Evolutionary conservation across 805 yeast genomes (phyloP).

Genomic region (Wickerhamiella azymoides): DNA sequence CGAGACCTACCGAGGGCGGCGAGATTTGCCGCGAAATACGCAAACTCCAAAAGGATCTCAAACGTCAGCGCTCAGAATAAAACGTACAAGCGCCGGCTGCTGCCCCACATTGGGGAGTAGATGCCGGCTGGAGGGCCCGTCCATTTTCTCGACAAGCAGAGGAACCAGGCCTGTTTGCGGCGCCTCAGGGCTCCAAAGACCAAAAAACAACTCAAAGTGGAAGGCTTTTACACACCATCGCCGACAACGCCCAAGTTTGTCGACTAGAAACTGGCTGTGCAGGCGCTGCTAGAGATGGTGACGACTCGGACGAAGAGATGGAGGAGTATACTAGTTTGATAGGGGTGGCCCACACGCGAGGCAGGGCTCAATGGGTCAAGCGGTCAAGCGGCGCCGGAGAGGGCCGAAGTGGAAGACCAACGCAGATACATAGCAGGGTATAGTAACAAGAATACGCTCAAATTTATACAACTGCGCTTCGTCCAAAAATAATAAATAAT

Average conservation of each 20-base stretch:
- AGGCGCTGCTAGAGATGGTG: slow-evolving; percentile 54
- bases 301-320: slow-evolving; percentile 28
- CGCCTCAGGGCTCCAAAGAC: slow-evolving; percentile 63
- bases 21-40: slow-evolving; percentile 81
- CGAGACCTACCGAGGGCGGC: slow-evolving; percentile 61
- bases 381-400: too few species aligned
- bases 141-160: slow-evolving; percentile 86
- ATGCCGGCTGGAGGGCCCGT: slow-evolving; percentile 89
- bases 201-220: slow-evolving; percentile 34
- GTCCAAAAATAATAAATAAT: too few species aligned
- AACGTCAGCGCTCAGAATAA: slow-evolving; percentile 48
- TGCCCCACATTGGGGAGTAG: slow-evolving; percentile 71
- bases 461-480: too few species aligned
- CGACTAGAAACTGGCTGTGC: slow-evolving; percentile 64
- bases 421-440: too few species aligned
- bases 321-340: slow-evolving; percentile 22
- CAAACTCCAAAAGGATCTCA: slow-evolving; percentile 51
- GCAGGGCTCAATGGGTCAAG: too few species aligned
- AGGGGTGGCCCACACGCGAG: too few species aligned
- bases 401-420: too few species aligned
- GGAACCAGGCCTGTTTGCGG: slow-evolving; percentile 83
- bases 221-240: not conserved
- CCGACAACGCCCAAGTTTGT: slow-evolving; percentile 25
- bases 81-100: slow-evolving; percentile 46
- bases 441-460: too few species aligned